These are phyloP conservation scores for Trebouxia gelatinosa DNA, from an alignment of 163 green algal species.

Conservation along the genomic window DNA sequence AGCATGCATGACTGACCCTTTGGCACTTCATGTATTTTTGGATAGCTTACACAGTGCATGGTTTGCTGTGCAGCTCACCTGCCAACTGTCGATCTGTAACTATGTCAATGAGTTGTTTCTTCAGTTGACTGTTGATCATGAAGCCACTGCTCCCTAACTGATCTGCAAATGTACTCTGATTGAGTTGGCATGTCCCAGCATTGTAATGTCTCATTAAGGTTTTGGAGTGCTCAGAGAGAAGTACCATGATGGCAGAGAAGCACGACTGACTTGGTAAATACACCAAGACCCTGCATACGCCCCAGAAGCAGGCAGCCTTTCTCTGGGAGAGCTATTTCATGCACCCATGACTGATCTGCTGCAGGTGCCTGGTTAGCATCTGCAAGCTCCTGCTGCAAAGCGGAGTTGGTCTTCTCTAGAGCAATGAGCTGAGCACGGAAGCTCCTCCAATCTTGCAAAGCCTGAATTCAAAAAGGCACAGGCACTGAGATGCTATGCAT, in stretches of 20 bases:
- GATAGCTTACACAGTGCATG: background rate
- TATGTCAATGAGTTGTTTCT: background rate
- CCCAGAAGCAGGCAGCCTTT: conserved; percentile 9
- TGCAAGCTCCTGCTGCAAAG: background rate
- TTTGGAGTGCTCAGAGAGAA: background rate
- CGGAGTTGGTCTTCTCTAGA: background rate
- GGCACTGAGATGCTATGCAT: too few species aligned
- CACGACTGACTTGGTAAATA: background rate
- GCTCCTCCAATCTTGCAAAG: conserved; percentile 8
- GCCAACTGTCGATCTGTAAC: background rate
- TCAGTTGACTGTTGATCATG: background rate
- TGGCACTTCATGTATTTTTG: background rate
- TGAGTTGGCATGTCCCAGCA: background rate
- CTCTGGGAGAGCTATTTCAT: conserved; percentile 15
- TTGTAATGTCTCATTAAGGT: background rate
- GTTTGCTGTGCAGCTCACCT: background rate
- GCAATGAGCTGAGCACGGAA: conserved; percentile 6
- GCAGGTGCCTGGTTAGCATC: background rate
- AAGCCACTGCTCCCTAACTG: conserved; percentile 8
- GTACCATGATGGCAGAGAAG: conserved; percentile 21
- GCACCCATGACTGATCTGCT: too few species aligned
- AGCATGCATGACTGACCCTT: background rate
- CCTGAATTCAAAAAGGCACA: too few species aligned
- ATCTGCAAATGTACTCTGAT: background rate
- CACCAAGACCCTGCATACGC: background rate